Conservation (phyloP, 495 filamentous ascomycete genomes). For the Letharia columbiana region DNA sequence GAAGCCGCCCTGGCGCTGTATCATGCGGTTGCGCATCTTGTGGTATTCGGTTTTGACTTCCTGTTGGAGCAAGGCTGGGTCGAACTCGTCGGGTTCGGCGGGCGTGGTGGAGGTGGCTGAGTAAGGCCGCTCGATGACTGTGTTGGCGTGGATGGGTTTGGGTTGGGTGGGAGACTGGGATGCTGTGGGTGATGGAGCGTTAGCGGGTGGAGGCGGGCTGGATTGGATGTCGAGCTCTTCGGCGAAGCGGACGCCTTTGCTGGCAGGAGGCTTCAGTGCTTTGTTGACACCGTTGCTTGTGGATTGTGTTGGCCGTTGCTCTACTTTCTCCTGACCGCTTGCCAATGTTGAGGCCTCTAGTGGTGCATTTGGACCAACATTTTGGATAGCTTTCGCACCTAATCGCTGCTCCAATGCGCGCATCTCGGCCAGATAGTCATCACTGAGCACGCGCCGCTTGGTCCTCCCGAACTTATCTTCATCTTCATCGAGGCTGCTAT, state of each 20-base stretch:
- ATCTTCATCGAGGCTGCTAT: conserved; percentile 51
- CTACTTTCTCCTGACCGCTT: background rate
- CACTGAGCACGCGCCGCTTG: conserved; percentile 50
- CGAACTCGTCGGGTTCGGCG: conserved; percentile 61
- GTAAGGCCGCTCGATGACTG: conserved; percentile 53
- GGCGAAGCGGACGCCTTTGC: conserved; percentile 71
- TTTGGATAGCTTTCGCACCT: conserved; percentile 32
- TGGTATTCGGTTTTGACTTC: conserved; percentile 77
- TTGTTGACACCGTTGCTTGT: conserved; percentile 28
- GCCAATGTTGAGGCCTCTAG: background rate
- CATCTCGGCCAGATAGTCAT: conserved; percentile 72
- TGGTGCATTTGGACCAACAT: conserved; percentile 40
- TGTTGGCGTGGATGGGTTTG: conserved; percentile 47
- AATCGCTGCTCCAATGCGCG: conserved; percentile 70
- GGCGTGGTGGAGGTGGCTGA: conserved; percentile 23
- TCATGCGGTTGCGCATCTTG: conserved; percentile 66
- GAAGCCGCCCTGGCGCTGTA: conserved; percentile 72
- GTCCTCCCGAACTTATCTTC: conserved; percentile 64
- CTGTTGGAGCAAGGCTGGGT: conserved; percentile 61
- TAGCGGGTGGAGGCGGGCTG: conserved; percentile 8
- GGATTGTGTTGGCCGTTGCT: background rate
- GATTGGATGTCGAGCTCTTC: conserved; percentile 58
- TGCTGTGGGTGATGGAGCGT: conserved; percentile 11
- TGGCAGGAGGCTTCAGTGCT: conserved; percentile 17
- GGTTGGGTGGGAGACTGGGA: conserved; percentile 39